These are phyloP conservation scores for Colletotrichum shisoi DNA, from an alignment of 2,329 filamentous ascomycete species.

Conservation along the genomic window DNA sequence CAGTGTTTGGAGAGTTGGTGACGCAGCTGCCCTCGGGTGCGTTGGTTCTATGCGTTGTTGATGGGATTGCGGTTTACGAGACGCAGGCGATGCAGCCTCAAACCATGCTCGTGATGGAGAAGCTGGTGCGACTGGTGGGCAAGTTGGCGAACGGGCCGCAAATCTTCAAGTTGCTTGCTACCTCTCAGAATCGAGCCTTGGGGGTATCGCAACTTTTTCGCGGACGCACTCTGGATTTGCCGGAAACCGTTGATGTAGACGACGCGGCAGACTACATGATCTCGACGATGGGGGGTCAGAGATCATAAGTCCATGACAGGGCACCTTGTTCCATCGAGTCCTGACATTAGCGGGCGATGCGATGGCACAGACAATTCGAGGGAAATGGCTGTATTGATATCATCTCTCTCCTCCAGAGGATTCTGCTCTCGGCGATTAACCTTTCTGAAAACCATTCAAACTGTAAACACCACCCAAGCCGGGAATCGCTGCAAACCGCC, in stretches of 20 bases:
- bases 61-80: conserved; percentile 5
- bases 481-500: too few species aligned
- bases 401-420: too few species aligned
- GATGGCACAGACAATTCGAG: too few species aligned
- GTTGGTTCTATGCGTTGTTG: conserved; percentile 8
- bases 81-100: neutral
- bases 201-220: neutral
- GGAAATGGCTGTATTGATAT: too few species aligned
- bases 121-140: neutral
- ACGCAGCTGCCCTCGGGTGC: conserved; percentile 7
- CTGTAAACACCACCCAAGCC: too few species aligned
- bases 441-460: too few species aligned
- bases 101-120: neutral
- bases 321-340: too few species aligned
- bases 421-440: too few species aligned
- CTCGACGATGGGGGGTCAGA: neutral
- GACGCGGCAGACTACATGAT: conserved; percentile 6
- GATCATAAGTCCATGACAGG: too few species aligned
- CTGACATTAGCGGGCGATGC: too few species aligned
- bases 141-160: neutral
- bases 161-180: conserved; percentile 6
- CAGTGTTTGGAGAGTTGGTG: neutral
- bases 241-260: neutral
- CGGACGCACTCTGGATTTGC: neutral
- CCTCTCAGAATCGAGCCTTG: neutral